Base-by-base conservation (phyloP, 2,329 filamentous ascomycete genomes). In the Cladorrhinum sp. region DNA sequence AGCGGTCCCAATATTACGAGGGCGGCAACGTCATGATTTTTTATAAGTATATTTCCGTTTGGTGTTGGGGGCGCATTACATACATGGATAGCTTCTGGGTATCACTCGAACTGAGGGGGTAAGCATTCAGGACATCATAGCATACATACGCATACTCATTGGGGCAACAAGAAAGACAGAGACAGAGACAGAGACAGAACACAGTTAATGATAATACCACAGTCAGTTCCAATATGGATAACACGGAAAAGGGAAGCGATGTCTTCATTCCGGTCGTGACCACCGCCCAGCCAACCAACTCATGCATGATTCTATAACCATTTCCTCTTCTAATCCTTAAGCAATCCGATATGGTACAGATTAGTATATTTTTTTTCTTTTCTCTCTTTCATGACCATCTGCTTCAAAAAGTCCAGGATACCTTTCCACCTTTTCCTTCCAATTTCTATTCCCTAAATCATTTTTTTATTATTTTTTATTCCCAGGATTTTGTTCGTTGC, bases 1-100 rank as follows among this genome's bases (percentile, higher is more conserved):
- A 85, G 82, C 0, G 82, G 83, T 4, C 83, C 83, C 18, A 84
- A 86, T 65, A 83, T 86, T 55, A 76, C 77, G 72, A 65, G 65
- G 61, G 68, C 57, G n/a, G 42, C 20, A n/a, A 12, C 23, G 1
- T 18, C 3, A 36, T 52, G n/a, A 21, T 55, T 42, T 39, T 49
- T 58, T 49, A 46, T 12, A 39, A 36, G 50, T 30, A 53, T 24
- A 12, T 24, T 51, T 24, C 8, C 21, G 46, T n/a, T 51, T n/a
- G 18, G 49, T 51, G 18, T 51, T 51, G 9, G 9, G 20, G 49
- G 49, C 2, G 24, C 16, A 28, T 24, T 21, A 26, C 18, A 49
- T 49, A 20, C 18, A 49, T 49, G 46, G 21, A 20, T 46, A 10
- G 26, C 26, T 36, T 46, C 16, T 46, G 42, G 42, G 18, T 46